These are phyloP conservation scores for Irpex lacteus DNA, from an alignment of 1,284 basidiomycete species.

Conservation along the genomic window DNA sequence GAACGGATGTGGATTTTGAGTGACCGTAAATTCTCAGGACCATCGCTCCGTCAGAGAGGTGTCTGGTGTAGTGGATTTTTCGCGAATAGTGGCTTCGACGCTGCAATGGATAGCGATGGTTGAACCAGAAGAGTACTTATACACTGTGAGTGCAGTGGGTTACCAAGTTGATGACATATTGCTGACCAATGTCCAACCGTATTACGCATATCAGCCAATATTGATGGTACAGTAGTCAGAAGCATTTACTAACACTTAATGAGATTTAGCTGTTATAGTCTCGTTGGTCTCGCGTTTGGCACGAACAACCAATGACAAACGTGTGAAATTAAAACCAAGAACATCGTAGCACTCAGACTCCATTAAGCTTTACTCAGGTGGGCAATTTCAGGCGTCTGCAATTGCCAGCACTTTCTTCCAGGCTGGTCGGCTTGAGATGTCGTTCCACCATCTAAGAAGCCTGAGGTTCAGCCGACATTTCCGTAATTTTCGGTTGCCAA, in stretches of 20 bases:
- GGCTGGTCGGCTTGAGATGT: constrained; percentile 30
- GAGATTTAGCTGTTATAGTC: background rate
- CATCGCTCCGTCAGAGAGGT: constrained; percentile 31
- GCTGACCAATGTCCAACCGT: too few species aligned
- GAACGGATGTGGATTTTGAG: constrained; percentile 41
- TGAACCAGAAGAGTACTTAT: too few species aligned
- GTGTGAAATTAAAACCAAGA: too few species aligned
- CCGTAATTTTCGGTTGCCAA: background rate
- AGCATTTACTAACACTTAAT: background rate
- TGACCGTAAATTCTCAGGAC: constrained; percentile 50
- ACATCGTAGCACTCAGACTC: too few species aligned
- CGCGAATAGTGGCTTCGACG: too few species aligned
- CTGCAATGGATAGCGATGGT: too few species aligned
- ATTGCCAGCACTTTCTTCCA: constrained; percentile 30
- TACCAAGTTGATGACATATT: too few species aligned
- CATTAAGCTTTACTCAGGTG: too few species aligned
- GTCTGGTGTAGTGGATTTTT: too few species aligned
- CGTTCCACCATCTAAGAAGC: constrained; percentile 33
- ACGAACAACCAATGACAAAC: too few species aligned
- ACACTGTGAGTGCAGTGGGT: too few species aligned
- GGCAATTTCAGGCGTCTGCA: background rate
- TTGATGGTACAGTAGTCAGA: background rate
- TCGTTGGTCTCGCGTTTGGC: background rate
- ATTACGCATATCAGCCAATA: background rate
- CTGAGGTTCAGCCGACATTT: background rate